Conservation (phyloP, 1,284 basidiomycete species). For the Ceratobasidium theobromae region DNA sequence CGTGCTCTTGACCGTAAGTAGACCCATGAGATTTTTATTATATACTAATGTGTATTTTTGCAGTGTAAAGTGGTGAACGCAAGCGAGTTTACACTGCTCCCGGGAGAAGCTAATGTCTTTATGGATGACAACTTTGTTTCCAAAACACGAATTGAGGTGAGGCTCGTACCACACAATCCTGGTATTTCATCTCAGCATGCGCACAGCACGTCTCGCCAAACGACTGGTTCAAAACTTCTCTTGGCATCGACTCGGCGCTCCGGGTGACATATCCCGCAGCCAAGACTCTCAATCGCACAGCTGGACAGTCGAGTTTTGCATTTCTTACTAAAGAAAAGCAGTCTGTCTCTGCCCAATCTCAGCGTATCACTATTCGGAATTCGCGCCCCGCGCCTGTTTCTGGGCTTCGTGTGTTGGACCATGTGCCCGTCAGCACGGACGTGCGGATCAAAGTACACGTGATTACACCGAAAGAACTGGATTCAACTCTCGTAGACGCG, state of each 20-base stretch:
- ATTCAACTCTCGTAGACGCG: no score
- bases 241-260: conserved; percentile 33
- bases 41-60: neutral
- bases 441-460: conserved; percentile 37
- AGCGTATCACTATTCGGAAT: no score
- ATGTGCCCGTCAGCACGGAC: conserved; percentile 38
- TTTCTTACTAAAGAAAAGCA: conserved; percentile 33
- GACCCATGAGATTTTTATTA: no score
- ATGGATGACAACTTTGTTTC: conserved; percentile 40
- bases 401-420: conserved; percentile 36
- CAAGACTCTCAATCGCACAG: conserved; percentile 34
- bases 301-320: conserved; percentile 14
- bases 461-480: conserved; percentile 34
- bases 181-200: no score
- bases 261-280: conserved; percentile 38
- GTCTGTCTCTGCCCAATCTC: conserved; percentile 36
- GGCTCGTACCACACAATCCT: no score
- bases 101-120: conserved; percentile 38
- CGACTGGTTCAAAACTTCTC: conserved; percentile 34
- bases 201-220: no score
- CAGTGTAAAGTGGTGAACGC: conserved; percentile 37
- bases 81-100: conserved; percentile 37
- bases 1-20: no score
- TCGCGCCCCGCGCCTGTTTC: conserved; percentile 32
- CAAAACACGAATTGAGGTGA: conserved; percentile 38